Conservation (phyloP, 208 protist genomes). For the Trypanosoma grayi region DNA sequence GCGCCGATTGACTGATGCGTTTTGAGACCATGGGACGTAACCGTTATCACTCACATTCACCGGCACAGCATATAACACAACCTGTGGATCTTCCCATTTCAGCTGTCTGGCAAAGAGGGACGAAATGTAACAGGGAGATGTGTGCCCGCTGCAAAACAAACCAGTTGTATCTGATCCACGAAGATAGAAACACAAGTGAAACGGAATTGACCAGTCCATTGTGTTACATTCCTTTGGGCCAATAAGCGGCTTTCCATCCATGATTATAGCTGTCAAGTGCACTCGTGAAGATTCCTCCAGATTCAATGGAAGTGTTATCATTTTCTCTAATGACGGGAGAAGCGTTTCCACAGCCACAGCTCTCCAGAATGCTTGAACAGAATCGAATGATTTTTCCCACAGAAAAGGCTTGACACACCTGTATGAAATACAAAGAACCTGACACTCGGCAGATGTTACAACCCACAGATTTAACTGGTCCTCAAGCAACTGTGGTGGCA, state of each 20-base stretch:
- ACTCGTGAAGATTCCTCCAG: conserved; percentile 49
- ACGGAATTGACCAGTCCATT: conserved; percentile 48
- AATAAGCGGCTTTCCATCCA: conserved; percentile 67
- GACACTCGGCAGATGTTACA: conserved; percentile 61
- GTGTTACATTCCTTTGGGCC: conserved; percentile 58
- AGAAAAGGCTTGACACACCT: conserved; percentile 73
- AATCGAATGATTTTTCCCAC: conserved; percentile 64
- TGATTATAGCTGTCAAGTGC: conserved; percentile 47
- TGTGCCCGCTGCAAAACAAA: conserved; percentile 55
- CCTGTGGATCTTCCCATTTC: conserved; percentile 49
- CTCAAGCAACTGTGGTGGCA: conserved; percentile 42
- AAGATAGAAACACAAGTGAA: conserved; percentile 79
- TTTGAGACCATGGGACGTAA: conserved; percentile 51
- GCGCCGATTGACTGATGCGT: not conserved
- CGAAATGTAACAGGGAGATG: conserved; percentile 67
- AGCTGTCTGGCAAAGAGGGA: conserved; percentile 63
- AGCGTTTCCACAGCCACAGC: conserved; percentile 69
- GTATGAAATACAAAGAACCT: conserved; percentile 69
- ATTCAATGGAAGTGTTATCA: conserved; percentile 49
- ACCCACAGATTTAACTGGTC: conserved; percentile 55
- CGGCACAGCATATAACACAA: conserved; percentile 75
- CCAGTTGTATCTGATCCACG: conserved; percentile 57
- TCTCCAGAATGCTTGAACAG: conserved; percentile 76
- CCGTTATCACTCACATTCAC: conserved; percentile 62
- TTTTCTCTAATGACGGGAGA: conserved; percentile 46